Evolutionary conservation across 148 eudicot genomes (phyloP).

Genomic region (Heliosperma pusillum): DNA sequence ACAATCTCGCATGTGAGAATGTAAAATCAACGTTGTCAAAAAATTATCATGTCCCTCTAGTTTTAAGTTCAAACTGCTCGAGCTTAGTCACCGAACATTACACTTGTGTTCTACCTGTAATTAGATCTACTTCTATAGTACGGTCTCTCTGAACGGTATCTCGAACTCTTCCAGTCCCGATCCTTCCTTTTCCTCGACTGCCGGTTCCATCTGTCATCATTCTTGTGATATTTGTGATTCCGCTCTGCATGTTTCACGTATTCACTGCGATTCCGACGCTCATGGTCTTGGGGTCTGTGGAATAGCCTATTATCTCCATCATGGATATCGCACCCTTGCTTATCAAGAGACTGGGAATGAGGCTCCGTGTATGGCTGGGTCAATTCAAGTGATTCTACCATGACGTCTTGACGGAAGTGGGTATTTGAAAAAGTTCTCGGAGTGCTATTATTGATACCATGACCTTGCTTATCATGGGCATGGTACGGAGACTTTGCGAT

Average conservation of each 20-base stretch:
- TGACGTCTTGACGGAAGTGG: not conserved
- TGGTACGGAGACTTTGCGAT: not conserved
- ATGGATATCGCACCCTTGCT: not conserved
- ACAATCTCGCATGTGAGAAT: not conserved
- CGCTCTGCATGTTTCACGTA: not conserved
- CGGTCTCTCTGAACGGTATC: not conserved
- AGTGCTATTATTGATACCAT: not conserved
- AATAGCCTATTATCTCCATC: not conserved
- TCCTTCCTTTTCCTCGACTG: not conserved
- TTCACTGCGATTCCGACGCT: not conserved
- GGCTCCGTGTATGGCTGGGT: not conserved
- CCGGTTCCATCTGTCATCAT: not conserved
- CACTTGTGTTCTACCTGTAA: not conserved
- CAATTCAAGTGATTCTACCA: not conserved
- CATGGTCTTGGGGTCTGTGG: not conserved
- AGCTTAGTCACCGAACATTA: not conserved
- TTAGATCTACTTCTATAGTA: not conserved
- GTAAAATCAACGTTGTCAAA: not conserved
- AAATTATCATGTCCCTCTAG: not conserved
- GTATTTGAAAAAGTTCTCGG: not conserved
- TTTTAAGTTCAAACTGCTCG: not conserved
- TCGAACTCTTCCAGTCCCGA: not conserved
- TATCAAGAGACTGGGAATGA: not conserved
- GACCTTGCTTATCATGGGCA: not conserved
- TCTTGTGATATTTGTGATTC: not conserved